These are phyloP conservation scores for Phaffia australis DNA, from an alignment of 768 basidiomycete genomes.

Conservation along the genomic window DNA sequence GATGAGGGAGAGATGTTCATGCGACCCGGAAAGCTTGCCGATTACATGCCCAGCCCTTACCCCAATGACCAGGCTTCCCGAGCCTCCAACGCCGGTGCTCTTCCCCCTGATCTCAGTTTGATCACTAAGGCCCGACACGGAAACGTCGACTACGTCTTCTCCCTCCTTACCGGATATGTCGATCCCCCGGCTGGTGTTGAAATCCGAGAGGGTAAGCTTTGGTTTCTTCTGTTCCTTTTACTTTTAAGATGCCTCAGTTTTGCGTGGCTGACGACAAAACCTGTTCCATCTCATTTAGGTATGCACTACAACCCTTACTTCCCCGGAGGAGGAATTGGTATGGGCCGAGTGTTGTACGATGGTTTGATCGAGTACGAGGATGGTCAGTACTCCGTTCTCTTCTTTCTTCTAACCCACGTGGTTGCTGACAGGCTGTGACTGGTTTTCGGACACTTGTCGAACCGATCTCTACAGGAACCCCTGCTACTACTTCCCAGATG, in stretches of 20 bases:
- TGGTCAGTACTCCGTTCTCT: slow-evolving; percentile 44
- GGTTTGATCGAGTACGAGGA: slow-evolving; percentile 95
- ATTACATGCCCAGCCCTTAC: slow-evolving; percentile 91
- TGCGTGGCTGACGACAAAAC: not conserved
- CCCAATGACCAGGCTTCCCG: slow-evolving; percentile 96
- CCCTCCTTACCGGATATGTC: slow-evolving; percentile 90
- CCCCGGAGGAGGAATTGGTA: slow-evolving; percentile 96
- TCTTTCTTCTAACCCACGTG: not conserved
- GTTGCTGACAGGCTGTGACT: not conserved
- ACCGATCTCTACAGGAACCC: slow-evolving; percentile 53
- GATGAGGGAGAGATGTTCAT: slow-evolving; percentile 96
- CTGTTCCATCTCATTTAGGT: not conserved
- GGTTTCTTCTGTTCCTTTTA: not conserved
- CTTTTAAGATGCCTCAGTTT: not conserved
- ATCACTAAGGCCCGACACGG: slow-evolving; percentile 98
- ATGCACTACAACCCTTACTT: slow-evolving; percentile 46
- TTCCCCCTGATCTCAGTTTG: slow-evolving; percentile 92
- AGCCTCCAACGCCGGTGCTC: slow-evolving; percentile 82
- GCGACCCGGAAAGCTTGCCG: slow-evolving; percentile 93
- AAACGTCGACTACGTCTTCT: slow-evolving; percentile 90
- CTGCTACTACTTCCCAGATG: slow-evolving; percentile 95
- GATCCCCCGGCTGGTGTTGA: slow-evolving; percentile 86
- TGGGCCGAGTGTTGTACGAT: slow-evolving; percentile 94
- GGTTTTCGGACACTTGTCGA: not conserved
- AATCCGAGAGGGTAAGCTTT: slow-evolving; percentile 52